Evolutionary conservation across 2,329 filamentous ascomycete species (phyloP).

Genomic region (Chrysoporthe deuterocubensis): DNA sequence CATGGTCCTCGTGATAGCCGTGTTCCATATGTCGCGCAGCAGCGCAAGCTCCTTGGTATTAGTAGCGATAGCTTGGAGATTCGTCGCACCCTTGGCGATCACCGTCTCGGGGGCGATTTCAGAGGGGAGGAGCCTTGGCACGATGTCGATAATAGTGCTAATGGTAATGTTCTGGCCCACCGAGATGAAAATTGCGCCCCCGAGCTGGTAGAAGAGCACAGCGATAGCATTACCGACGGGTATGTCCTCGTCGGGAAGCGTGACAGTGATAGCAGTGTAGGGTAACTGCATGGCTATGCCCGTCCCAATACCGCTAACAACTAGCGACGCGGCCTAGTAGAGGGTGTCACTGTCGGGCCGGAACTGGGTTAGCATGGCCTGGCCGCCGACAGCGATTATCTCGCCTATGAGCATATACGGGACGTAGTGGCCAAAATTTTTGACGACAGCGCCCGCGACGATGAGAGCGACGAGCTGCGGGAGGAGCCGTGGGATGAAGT

Average conservation of each 20-base stretch:
- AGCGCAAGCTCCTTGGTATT: conserved; percentile 1
- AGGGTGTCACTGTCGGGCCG: background rate
- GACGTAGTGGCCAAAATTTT: conserved; percentile 2
- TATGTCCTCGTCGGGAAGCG: conserved; percentile 1
- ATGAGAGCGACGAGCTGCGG: conserved; percentile 10
- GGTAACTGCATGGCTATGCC: conserved; percentile 8
- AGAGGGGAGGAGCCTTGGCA: background rate
- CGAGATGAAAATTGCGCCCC: background rate
- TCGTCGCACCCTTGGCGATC: background rate
- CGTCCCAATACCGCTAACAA: conserved; percentile 2
- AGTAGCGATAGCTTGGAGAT: background rate
- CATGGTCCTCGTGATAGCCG: conserved; percentile 3
- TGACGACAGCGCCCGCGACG: background rate
- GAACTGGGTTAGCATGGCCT: conserved; percentile 9
- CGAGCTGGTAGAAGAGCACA: conserved; percentile 6
- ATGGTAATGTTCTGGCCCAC: conserved; percentile 5
- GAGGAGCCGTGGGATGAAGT: conserved; percentile 5
- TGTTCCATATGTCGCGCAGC: conserved; percentile 9
- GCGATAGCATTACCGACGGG: conserved; percentile 4
- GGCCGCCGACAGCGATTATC: background rate
- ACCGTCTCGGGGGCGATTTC: background rate
- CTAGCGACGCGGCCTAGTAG: conserved; percentile 2
- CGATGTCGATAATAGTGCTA: conserved; percentile 1
- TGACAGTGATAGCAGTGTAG: background rate
- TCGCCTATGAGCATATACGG: conserved; percentile 8